A percentile compares a stretch with the other conserved stretches of the same genome.
Conservation (phyloP, 768 basidiomycete genomes). For the Ramaria sp. region DNA sequence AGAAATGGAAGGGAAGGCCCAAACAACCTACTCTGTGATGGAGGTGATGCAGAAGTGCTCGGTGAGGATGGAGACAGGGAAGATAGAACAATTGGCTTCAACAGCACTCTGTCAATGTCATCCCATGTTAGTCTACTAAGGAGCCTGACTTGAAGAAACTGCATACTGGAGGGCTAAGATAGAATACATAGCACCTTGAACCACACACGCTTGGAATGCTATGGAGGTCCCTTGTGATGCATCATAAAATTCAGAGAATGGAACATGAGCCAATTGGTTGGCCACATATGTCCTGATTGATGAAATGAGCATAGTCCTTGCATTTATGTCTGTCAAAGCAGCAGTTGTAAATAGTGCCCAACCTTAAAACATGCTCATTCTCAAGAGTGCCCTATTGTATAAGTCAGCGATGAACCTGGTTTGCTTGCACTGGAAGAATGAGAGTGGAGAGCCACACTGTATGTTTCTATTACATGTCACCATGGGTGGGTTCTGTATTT, state of each 20-base stretch:
- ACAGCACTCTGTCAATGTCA: too few species aligned
- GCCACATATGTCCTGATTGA: conserved; percentile 40
- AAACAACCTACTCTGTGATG: too few species aligned
- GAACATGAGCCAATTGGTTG: background rate
- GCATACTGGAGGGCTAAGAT: background rate
- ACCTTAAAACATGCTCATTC: conserved; percentile 25
- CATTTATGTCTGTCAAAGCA: conserved; percentile 33
- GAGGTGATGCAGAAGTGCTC: too few species aligned
- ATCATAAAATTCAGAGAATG: background rate
- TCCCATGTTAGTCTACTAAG: background rate
- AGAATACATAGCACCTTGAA: background rate
- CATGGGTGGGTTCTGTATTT: background rate
- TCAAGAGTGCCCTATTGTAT: background rate
- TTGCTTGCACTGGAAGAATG: background rate
- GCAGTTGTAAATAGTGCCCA: conserved; percentile 53
- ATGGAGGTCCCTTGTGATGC: background rate
- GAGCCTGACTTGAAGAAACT: background rate
- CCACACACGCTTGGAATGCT: background rate
- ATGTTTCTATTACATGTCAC: background rate
- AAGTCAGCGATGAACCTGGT: background rate
- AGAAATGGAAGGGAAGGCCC: too few species aligned
- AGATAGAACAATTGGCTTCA: too few species aligned
- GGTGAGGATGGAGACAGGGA: too few species aligned
- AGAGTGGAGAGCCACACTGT: background rate
- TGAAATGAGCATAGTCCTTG: conserved; percentile 39